Evolutionary conservation across 106 monocot genomes (phyloP).

Genomic region (Xerophyta viscosa): DNA sequence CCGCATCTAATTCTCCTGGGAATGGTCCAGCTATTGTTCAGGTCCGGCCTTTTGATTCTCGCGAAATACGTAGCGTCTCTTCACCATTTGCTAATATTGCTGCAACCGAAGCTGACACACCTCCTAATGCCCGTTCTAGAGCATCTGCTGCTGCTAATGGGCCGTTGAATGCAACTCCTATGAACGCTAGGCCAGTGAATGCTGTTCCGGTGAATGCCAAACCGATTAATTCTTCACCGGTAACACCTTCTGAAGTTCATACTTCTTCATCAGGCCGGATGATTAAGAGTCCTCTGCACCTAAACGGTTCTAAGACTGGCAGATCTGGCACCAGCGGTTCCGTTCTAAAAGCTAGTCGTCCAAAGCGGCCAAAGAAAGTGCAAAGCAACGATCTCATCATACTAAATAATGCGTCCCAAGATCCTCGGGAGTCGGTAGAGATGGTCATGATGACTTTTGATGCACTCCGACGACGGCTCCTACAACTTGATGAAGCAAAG

Average conservation of each 20-base stretch:
- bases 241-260: too few relatives aligned
- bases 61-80: constrained; percentile 4
- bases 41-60: constrained; percentile 34
- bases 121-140: not conserved
- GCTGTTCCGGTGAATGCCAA: constrained; percentile 8
- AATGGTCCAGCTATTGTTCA: constrained; percentile 39
- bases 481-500: constrained; percentile 51
- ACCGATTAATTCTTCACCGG: not conserved
- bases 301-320: constrained; percentile 13
- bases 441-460: constrained; percentile 55
- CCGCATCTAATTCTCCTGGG: constrained; percentile 16
- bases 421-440: constrained; percentile 43
- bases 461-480: constrained; percentile 45
- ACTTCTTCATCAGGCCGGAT: constrained; percentile 41
- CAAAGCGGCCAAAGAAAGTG: constrained; percentile 6
- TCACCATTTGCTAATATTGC: not conserved
- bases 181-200: constrained; percentile 9
- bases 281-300: constrained; percentile 25
- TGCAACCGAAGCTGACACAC: not conserved
- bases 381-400: constrained; percentile 11
- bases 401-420: constrained; percentile 29
- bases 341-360: constrained; percentile 10
- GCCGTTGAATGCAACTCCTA: constrained; percentile 5
- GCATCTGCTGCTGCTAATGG: constrained; percentile 22
- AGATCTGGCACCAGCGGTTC: too few relatives aligned